Percentiles rank a stretch among this genome's conserved stretches.
Evolutionary conservation across 192 early-diverging fungal genomes (phyloP).

Genomic region (Backusella psychrophila): DNA sequence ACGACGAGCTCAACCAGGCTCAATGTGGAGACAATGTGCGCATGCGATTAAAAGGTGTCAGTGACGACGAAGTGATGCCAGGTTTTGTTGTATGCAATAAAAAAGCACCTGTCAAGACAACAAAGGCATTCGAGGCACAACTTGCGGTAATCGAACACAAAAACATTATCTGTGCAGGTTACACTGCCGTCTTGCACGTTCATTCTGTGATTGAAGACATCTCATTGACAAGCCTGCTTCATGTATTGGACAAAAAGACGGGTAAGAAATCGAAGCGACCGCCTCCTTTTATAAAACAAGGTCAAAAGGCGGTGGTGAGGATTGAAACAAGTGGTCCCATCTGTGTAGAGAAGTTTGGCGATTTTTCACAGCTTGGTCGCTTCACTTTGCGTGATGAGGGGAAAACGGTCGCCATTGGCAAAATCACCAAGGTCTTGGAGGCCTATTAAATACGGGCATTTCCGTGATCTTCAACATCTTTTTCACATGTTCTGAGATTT

Average conservation of each 20-base stretch:
- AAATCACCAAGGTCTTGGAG: slow-evolving; percentile 77
- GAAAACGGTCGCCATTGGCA: slow-evolving; percentile 91
- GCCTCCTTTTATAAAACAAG: slow-evolving; percentile 92
- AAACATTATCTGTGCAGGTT: slow-evolving; percentile 95
- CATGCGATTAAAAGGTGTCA: slow-evolving; percentile 81
- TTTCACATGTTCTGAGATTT: background rate
- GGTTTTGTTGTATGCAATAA: slow-evolving; percentile 86
- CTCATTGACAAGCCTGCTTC: slow-evolving; percentile 72
- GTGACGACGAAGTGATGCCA: slow-evolving; percentile 85
- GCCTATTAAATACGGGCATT: background rate
- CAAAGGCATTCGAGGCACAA: slow-evolving; percentile 83
- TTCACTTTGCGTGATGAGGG: slow-evolving; percentile 98
- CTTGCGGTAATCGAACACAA: slow-evolving; percentile 89
- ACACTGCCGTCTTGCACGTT: slow-evolving; percentile 88
- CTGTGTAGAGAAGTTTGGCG: slow-evolving; percentile 84
- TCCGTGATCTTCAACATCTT: background rate
- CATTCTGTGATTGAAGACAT: slow-evolving; percentile 90
- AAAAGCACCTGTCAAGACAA: slow-evolving; percentile 75
- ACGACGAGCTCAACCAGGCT: slow-evolving; percentile 71
- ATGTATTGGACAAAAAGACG: slow-evolving; percentile 91
- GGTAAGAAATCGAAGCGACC: slow-evolving; percentile 83
- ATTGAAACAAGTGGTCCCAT: slow-evolving; percentile 73
- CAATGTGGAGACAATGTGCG: slow-evolving; percentile 92
- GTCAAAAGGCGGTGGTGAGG: slow-evolving; percentile 82
- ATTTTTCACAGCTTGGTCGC: slow-evolving; percentile 88